Conservation (phyloP, 2,329 filamentous ascomycete species). For the Aspergillus jensenii region DNA sequence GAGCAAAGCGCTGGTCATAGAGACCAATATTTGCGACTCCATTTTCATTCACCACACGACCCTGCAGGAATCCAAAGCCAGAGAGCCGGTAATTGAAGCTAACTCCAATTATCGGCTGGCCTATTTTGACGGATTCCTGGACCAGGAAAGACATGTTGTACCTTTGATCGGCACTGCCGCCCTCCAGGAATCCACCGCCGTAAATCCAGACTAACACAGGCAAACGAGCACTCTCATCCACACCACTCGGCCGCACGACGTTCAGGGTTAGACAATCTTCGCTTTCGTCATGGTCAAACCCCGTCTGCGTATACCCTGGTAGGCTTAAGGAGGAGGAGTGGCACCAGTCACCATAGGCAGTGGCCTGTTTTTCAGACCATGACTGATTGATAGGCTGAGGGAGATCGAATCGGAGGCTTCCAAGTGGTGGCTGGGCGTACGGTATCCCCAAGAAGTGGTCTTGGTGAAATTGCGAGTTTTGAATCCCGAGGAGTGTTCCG, state of each 20-base stretch:
- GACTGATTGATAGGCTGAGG: background rate
- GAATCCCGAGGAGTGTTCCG: too few relatives aligned
- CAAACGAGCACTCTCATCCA: conserved; percentile 1
- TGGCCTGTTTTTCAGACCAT: background rate
- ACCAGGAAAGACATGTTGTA: background rate
- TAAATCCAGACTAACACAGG: conserved; percentile 17
- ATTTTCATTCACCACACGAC: conserved; percentile 23
- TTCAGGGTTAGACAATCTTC: conserved; percentile 26
- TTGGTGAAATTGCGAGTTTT: background rate
- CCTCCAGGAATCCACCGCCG: conserved; percentile 38
- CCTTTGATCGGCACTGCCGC: conserved; percentile 29
- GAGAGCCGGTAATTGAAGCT: conserved; percentile 52
- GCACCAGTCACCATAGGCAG: too few relatives aligned
- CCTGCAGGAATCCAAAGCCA: conserved; percentile 51
- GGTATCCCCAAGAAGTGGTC: conserved; percentile 21
- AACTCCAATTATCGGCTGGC: conserved; percentile 51
- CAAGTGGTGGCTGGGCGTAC: conserved; percentile 15
- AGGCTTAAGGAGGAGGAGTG: too few relatives aligned
- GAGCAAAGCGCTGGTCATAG: conserved; percentile 34
- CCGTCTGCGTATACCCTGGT: too few relatives aligned
- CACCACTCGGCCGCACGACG: conserved; percentile 15
- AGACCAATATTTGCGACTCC: conserved; percentile 31
- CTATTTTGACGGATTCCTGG: conserved; percentile 45
- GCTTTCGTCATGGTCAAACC: too few relatives aligned
- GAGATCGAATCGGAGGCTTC: background rate